Conservation (phyloP, 768 basidiomycete genomes). For the Lyophyllum decastes region DNA sequence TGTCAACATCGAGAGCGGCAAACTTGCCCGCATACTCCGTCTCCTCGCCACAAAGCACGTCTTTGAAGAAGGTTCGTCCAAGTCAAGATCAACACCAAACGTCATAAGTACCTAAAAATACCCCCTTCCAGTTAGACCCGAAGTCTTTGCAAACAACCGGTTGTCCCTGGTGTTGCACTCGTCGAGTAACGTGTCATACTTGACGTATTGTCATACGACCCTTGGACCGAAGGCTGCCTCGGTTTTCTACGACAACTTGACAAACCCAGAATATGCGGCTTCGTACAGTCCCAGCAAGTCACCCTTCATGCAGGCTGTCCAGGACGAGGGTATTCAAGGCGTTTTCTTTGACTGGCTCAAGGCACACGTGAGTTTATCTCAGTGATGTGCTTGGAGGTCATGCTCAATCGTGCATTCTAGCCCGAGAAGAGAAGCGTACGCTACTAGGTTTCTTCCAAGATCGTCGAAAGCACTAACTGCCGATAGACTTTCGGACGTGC, state of each 20-base stretch:
- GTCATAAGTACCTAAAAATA: too few species aligned
- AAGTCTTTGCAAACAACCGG: conserved; percentile 44
- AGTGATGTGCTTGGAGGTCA: neutral
- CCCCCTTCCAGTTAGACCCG: conserved; percentile 26
- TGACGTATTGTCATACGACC: conserved; percentile 20
- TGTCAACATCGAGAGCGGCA: conserved; percentile 23
- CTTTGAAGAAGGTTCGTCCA: conserved; percentile 35
- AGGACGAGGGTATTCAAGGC: conserved; percentile 8
- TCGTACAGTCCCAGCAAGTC: conserved; percentile 17
- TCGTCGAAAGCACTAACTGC: too few species aligned
- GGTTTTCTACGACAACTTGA: conserved; percentile 12
- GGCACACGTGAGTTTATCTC: neutral
- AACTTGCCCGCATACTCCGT: conserved; percentile 33
- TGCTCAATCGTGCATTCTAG: neutral
- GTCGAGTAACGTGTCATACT: conserved; percentile 22
- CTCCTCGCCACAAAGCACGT: conserved; percentile 30
- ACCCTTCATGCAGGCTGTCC: conserved; percentile 15
- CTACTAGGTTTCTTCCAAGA: conserved; percentile 15
- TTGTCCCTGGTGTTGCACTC: conserved; percentile 34
- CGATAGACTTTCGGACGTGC: conserved; percentile 17
- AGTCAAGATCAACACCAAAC: neutral
- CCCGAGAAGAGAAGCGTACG: conserved; percentile 8
- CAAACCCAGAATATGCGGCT: conserved; percentile 14
- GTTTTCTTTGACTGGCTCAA: conserved; percentile 5
- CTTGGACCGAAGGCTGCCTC: conserved; percentile 2